phyloP scores from a whole-genome alignment of 1,284 basidiomycete species.

The Lignosus rhinocerotis region DNA sequence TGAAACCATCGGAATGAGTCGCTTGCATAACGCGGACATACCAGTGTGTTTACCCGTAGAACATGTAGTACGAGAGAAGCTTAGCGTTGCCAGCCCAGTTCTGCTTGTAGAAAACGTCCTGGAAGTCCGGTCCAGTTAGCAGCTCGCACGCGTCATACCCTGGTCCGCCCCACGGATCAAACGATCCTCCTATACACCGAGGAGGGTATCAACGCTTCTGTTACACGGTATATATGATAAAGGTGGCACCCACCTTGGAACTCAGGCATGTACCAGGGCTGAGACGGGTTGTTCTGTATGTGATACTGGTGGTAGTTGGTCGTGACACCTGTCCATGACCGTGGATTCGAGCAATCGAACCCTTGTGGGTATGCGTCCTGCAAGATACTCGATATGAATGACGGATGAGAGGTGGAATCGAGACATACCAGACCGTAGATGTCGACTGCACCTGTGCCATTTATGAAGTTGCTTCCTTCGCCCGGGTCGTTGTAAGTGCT shows the following conservation, averaged over 20 bases:
- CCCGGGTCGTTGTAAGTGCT: slow-evolving; percentile 71
- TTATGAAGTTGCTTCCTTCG: slow-evolving; percentile 61
- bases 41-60: slow-evolving; percentile 54
- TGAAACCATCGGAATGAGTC: slow-evolving; percentile 39
- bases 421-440: slow-evolving; percentile 47
- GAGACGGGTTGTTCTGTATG: slow-evolving; percentile 51
- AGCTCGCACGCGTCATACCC: slow-evolving; percentile 52
- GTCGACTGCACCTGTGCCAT: slow-evolving; percentile 61
- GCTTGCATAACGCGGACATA: too few species aligned
- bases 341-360: slow-evolving; percentile 73
- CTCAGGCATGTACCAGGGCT: slow-evolving; percentile 68
- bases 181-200: slow-evolving; percentile 59
- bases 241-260: slow-evolving; percentile 35
- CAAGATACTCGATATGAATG: neutral
- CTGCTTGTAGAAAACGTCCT: slow-evolving; percentile 73
- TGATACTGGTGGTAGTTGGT: slow-evolving; percentile 64
- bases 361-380: slow-evolving; percentile 70
- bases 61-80: slow-evolving; percentile 78
- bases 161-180: slow-evolving; percentile 74
- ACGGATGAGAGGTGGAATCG: too few species aligned
- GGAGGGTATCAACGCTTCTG: neutral
- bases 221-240: neutral
- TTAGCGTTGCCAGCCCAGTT: slow-evolving; percentile 80
- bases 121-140: slow-evolving; percentile 70
- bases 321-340: slow-evolving; percentile 55